Evolutionary conservation across 1,284 basidiomycete species (phyloP), one percentile per base, ranked within the genome.

Genomic region (Erythrobasidium hasegawianum): DNA sequence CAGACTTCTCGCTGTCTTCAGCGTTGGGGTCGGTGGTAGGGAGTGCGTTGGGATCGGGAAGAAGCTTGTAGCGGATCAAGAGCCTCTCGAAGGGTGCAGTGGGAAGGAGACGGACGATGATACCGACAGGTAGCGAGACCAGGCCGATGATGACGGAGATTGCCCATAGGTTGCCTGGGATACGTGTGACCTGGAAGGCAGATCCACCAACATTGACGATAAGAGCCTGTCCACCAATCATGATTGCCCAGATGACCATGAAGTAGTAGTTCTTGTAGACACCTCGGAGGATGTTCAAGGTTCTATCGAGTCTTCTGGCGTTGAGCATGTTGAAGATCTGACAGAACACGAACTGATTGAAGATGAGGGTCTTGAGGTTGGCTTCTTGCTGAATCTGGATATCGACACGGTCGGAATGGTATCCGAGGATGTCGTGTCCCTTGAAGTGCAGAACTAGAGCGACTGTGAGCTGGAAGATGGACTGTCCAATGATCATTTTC

Each of bases 301-400:
- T 84, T 68, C 84, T 85, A 73, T 95, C 92, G 58, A 98, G 81
- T 47, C 90, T 83, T 64, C 95, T 83, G 71, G 87, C 91, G 76
- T 97, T 97, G 78, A 97, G 78, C 69, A 91, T 93, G 81, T 97
- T 97, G 80, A 81, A 90, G 72, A 97, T 91, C 77, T 96, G 92
- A 57, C 90, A 90, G 78, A 97, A 97, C 52, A 98, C 95, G 75
- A 97, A 98, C 16, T 87, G 83, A 76, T 97, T 98, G 85, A 98
- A 98, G 45, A 97, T 89, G 13, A 97, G 81, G 0, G 94, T 92
- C 73, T 87, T 85, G 11, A 95, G 82, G 62, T 87, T 79, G 10
- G 79, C 76, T n/a, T 77, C 66, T 65, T 82, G 73, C 53, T 82
- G 79, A 20, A 81, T 75, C 65, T 78, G 74, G 22, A 74, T 72